Evolutionary conservation across 805 yeast genomes (phyloP), one percentile per base, ranked within the genome.

Genomic region (Kazachstania viticola): DNA sequence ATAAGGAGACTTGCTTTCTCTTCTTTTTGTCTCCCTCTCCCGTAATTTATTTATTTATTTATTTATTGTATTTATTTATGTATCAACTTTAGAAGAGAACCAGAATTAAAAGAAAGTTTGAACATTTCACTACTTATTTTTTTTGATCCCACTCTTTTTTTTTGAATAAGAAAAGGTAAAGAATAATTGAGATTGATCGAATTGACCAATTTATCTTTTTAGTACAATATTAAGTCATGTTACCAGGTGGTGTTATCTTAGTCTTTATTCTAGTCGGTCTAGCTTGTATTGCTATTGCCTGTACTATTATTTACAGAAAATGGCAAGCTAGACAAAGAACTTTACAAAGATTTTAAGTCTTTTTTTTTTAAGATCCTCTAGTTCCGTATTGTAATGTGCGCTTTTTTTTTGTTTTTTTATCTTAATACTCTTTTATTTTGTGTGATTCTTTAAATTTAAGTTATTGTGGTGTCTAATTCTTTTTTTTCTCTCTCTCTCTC

Each of bases 201-300:
- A n/a, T n/a, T n/a, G n/a, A n/a, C n/a, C n/a, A n/a, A n/a, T n/a
- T n/a, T n/a, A n/a, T n/a, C n/a, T n/a, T n/a, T n/a, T n/a, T n/a
- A n/a, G n/a, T n/a, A n/a, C n/a, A n/a, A n/a, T n/a, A n/a, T n/a
- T n/a, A n/a, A n/a, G n/a, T n/a, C n/a, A 75, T 73, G 79, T 65
- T 75, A 54, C 81, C 83, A 59, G 66, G 75, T 42, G 83, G 83
- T 62, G 82, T 76, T 64, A 75, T 75, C 58, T 65, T 75, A 56
- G 83, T 76, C 45, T 74, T 75, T 62, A 62, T 56, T 37, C 44
- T 56, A 36, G 54, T 54, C 42, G 54, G 50, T 41, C 49, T 56
- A 44, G 57, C 62, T 36, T 32, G 44, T 44, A 35, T 46, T 39
- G 60, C 55, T 36, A 48, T 57, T 34, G 28, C 52, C 32, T 22